These are phyloP conservation scores for Cubamyces lactineus DNA, from an alignment of 768 basidiomycete species.

Conservation along the genomic window DNA sequence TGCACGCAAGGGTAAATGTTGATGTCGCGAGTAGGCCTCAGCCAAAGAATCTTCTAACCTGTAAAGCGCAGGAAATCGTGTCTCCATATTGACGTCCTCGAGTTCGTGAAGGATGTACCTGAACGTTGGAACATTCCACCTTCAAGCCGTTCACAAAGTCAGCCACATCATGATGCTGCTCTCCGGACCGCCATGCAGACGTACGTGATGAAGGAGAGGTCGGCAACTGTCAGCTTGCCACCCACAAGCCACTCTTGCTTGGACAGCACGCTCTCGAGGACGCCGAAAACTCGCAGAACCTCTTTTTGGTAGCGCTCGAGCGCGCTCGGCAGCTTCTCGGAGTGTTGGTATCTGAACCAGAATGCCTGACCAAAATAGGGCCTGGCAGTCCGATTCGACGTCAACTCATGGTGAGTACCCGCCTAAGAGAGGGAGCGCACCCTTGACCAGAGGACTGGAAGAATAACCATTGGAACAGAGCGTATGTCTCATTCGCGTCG, in stretches of 20 bases:
- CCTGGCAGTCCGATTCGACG: background rate
- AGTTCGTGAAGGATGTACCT: too few relatives aligned
- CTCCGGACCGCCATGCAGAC: too few relatives aligned
- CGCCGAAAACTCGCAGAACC: constrained; percentile 26
- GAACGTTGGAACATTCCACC: too few relatives aligned
- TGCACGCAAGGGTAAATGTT: too few relatives aligned
- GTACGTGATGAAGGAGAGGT: constrained; percentile 20
- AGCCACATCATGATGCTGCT: too few relatives aligned
- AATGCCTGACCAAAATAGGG: constrained; percentile 25
- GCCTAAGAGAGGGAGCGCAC: background rate
- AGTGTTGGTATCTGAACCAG: constrained; percentile 25
- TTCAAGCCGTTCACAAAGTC: too few relatives aligned
- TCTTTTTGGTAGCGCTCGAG: constrained; percentile 31
- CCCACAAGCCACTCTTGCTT: constrained; percentile 27
- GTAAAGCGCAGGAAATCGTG: too few relatives aligned
- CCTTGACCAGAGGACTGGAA: constrained; percentile 28
- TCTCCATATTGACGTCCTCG: too few relatives aligned
- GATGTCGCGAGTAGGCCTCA: too few relatives aligned
- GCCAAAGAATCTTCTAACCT: too few relatives aligned
- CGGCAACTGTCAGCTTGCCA: constrained; percentile 25
- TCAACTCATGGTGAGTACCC: background rate
- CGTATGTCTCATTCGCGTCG: background rate
- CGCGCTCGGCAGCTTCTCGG: constrained; percentile 20
- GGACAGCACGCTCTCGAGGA: constrained; percentile 28
- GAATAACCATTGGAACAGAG: background rate